Evolutionary conservation across 148 eudicot species (phyloP), one percentile per base, ranked within the genome.

Genomic region (Nepenthes gracilis): DNA sequence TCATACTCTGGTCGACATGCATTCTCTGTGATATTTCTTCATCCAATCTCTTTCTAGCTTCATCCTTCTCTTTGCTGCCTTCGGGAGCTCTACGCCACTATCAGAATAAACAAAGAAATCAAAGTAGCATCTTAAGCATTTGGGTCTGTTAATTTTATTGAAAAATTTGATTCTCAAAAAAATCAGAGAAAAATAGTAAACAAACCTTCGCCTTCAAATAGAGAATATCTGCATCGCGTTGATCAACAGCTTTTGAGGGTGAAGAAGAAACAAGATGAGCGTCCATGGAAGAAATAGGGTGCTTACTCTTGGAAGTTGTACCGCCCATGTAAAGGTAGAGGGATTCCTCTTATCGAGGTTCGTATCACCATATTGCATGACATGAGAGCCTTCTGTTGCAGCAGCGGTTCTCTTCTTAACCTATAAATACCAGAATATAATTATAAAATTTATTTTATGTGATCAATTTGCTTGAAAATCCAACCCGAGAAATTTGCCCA

Each of bases 151-250:
- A 23, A 23, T 23, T 23, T 23, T 23, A 23, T 23, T 23, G 23
- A 23, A 0, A 23, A 23, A 23, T 23, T 23, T 23, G 23, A 23
- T 23, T 23, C 23, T 23, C 23, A 23, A 23, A 23, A 23, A 23
- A 23, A 23, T 23, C 23, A 23, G 23, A 23, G 23, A 23, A 23
- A 23, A 23, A 23, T 23, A 23, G 23, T 23, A 23, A 34, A n/a
- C 8, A 33, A 40, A 75, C 80, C 76, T 68, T 77, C 33, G 65
- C 55, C 15, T 36, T 47, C n/a, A 73, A 62, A 56, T 77, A 77
- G 11, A 77, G n/a, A 10, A 77, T 66, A 60, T 77, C 77, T 43
- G 72, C 81, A 2, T 73, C 72, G 0, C 77, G 74, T 52, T 73
- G 81, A n/a, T 77, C 70, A 6, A 77, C 71, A 1, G 37, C 52